Conservation (phyloP, 495 filamentous ascomycete genomes). For the Coniosporium apollinis region DNA sequence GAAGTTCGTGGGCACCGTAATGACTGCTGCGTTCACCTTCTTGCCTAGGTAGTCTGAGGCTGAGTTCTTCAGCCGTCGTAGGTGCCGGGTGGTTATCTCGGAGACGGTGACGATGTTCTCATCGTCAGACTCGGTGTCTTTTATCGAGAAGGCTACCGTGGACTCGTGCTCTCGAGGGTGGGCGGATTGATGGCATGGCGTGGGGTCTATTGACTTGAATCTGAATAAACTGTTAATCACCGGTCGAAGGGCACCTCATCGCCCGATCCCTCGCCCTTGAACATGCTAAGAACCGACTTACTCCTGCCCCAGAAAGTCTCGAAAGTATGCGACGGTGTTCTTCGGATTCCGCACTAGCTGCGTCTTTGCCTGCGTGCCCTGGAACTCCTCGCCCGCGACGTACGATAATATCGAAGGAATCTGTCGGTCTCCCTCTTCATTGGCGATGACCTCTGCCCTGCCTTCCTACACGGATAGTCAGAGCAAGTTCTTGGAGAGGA, state of each 20-base stretch:
- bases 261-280: no score
- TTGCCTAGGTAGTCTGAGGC: constrained; percentile 86
- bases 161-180: constrained; percentile 65
- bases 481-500: not conserved
- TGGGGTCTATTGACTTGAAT: constrained; percentile 91
- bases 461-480: constrained; percentile 44
- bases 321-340: constrained; percentile 91
- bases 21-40: constrained; percentile 78
- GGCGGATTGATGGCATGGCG: constrained; percentile 80
- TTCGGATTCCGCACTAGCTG: constrained; percentile 79
- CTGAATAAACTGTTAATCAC: constrained; percentile 29
- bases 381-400: constrained; percentile 87
- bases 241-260: no score
- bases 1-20: constrained; percentile 91
- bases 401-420: constrained; percentile 92
- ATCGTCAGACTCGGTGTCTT: constrained; percentile 53
- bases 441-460: constrained; percentile 93
- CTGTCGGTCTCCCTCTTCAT: constrained; percentile 97
- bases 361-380: constrained; percentile 84
- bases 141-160: constrained; percentile 65
- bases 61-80: constrained; percentile 63
- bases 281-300: no score
- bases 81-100: constrained; percentile 74
- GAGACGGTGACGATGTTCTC: constrained; percentile 59
- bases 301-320: constrained; percentile 90